phyloP scores from a whole-genome alignment of 805 yeast species.

The Metschnikowia colocasiae region DNA sequence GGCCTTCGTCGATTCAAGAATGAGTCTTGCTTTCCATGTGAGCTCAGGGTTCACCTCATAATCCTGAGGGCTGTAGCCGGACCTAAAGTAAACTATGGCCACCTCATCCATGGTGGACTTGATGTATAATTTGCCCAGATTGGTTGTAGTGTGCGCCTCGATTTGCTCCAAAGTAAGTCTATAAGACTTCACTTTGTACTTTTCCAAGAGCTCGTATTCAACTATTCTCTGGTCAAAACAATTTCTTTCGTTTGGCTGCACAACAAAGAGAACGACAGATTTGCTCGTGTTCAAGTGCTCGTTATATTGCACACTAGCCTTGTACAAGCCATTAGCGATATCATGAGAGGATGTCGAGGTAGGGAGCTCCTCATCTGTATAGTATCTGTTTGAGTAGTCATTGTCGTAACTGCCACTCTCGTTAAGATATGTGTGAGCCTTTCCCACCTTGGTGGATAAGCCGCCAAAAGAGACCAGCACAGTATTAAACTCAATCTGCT shows the following conservation, averaged over 20 bases:
- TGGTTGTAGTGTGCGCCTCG: conserved; percentile 38
- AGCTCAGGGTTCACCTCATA: conserved; percentile 50
- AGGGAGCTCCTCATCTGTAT: conserved; percentile 53
- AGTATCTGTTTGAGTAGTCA: conserved; percentile 38
- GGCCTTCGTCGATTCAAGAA: conserved; percentile 71
- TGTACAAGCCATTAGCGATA: conserved; percentile 66
- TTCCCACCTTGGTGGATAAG: conserved; percentile 72
- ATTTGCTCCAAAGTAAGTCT: conserved; percentile 69
- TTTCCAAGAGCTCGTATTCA: conserved; percentile 62
- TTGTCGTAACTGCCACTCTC: conserved; percentile 52
- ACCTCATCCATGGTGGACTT: conserved; percentile 62
- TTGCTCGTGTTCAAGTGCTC: conserved; percentile 20
- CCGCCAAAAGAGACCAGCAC: conserved; percentile 96
- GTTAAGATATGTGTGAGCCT: conserved; percentile 67
- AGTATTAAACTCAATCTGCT: conserved; percentile 95
- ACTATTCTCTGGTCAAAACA: conserved; percentile 86
- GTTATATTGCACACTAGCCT: conserved; percentile 57
- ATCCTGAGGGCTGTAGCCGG: conserved; percentile 86
- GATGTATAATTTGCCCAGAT: conserved; percentile 48
- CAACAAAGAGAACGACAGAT: conserved; percentile 67
- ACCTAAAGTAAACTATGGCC: conserved; percentile 83
- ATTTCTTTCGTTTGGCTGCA: conserved; percentile 83
- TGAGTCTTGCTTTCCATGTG: conserved; percentile 76
- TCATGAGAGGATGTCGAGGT: conserved; percentile 59
- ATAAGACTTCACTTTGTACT: conserved; percentile 55